These are phyloP conservation scores for Ceriops tagal DNA, from an alignment of 345 rosid genomes.

Conservation along the genomic window DNA sequence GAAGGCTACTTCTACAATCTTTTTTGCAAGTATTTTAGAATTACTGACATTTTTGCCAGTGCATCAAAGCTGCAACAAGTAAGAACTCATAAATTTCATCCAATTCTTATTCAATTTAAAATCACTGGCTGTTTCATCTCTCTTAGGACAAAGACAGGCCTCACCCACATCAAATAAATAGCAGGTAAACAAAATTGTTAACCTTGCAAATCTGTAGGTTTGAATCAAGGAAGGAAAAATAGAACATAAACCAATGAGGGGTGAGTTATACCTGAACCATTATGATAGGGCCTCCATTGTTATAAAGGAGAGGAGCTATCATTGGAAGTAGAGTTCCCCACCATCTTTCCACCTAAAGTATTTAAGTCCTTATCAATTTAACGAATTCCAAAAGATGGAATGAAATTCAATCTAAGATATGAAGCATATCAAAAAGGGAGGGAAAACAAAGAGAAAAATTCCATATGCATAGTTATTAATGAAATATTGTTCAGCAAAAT, in stretches of 20 bases:
- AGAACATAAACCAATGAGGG: background rate
- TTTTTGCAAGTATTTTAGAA: no score
- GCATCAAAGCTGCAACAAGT: background rate
- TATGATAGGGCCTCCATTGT: conserved; percentile 79
- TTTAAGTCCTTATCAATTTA: background rate
- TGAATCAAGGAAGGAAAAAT: background rate
- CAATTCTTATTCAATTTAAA: background rate
- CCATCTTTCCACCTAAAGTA: conserved; percentile 75
- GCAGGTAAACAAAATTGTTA: no score
- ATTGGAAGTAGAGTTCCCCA: conserved; percentile 75
- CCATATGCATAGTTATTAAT: background rate
- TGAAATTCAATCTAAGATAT: background rate
- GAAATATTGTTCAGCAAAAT: background rate
- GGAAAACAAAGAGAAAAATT: background rate
- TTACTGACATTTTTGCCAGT: no score
- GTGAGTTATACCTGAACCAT: conserved; percentile 74
- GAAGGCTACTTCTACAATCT: no score
- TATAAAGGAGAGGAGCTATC: conserved; percentile 64
- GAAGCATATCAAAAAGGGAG: background rate
- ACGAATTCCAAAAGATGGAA: background rate
- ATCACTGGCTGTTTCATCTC: background rate
- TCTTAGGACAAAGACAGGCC: background rate
- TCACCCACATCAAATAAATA: no score
- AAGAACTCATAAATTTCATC: background rate
- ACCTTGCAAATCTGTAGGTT: no score